Percentiles rank a stretch among this genome's conserved stretches.
phyloP scores from a whole-genome alignment of 352 stramenopile genomes.

The Phytophthora foliorum region DNA sequence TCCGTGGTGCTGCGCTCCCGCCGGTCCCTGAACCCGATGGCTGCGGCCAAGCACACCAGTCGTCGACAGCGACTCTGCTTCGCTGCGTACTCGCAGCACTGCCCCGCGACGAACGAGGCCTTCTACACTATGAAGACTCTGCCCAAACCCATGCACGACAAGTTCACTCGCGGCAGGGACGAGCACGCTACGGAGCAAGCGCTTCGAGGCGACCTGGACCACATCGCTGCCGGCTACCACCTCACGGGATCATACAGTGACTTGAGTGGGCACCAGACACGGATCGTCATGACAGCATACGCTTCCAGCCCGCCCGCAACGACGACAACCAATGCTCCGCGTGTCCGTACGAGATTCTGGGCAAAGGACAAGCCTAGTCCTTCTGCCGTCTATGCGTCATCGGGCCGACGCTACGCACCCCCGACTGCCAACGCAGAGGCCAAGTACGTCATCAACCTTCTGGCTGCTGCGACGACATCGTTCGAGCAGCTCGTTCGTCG shows the following conservation, averaged over 20 bases:
- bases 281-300: conserved; percentile 72
- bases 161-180: conserved; percentile 23
- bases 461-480: conserved; percentile 57
- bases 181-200: conserved; percentile 26
- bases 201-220: conserved; percentile 52
- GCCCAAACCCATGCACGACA: conserved; percentile 53
- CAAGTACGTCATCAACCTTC: conserved; percentile 60
- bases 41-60: conserved; percentile 43
- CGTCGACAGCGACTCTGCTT: conserved; percentile 70
- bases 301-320: conserved; percentile 27
- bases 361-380: conserved; percentile 8
- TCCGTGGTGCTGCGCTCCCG: conserved; percentile 53
- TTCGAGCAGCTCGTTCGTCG: conserved; percentile 70
- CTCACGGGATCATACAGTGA: conserved; percentile 58
- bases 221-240: conserved; percentile 76
- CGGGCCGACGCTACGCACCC: conserved; percentile 12
- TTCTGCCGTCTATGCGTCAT: conserved; percentile 1
- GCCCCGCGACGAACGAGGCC: conserved; percentile 49
- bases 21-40: conserved; percentile 43
- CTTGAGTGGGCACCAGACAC: conserved; percentile 61
- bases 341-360: conserved; percentile 27
- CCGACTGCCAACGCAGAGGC: conserved; percentile 41
- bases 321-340: not conserved
- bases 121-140: conserved; percentile 80
- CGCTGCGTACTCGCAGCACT: conserved; percentile 60